Base-by-base conservation (phyloP, 805 yeast species). In the Lipomyces spencermartinsiae region DNA sequence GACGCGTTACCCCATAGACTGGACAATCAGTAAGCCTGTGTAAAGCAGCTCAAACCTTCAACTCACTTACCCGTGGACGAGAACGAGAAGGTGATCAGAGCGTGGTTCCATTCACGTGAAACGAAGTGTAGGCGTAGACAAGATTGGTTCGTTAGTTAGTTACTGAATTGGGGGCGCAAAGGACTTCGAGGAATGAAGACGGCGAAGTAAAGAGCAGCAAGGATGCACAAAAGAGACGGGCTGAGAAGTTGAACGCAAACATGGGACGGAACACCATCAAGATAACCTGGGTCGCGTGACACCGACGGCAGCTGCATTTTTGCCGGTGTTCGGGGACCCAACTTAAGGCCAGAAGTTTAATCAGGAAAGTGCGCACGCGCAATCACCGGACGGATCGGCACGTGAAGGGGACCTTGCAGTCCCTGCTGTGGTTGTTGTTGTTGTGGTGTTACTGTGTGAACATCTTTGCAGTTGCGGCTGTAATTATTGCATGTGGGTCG, bases 1-100 rank as follows among this genome's bases (percentile, higher is more conserved):
- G 84, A 78, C 1, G 86, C 81, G 63, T 86, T 86, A 1, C 97
- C 97, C 97, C 97, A 92, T 58, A 91, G 81, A 0, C 90, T 85
- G 70, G 65, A 76, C n/a, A 29, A 51, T 35, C 58, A 49, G 22
- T 14, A 35, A 22, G 73, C 14, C 67, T 16, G 35, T 8, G 19
- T 8, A 31, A 22, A 43, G 33, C 34, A 22, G 35, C 19, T 19
- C 10, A 25, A 51, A 6, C n/a, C 14, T 9, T 34, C 49, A n/a
- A 39, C 63, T 69, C 64, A 80, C 81, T 70, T 78, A 81, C 80
- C 89, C 89, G 76, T 87, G 90, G 53, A 89, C 89, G 55, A 89
- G 80, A 14, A 89, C 84, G 9, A 89, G 84, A 43, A 89, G 80
- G 76, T 89, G 93, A 53, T 69, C 71, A 12, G 71, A 68, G 43